Evolutionary conservation across 805 yeast species (phyloP).

Genomic region (Pichia paraexigua): DNA sequence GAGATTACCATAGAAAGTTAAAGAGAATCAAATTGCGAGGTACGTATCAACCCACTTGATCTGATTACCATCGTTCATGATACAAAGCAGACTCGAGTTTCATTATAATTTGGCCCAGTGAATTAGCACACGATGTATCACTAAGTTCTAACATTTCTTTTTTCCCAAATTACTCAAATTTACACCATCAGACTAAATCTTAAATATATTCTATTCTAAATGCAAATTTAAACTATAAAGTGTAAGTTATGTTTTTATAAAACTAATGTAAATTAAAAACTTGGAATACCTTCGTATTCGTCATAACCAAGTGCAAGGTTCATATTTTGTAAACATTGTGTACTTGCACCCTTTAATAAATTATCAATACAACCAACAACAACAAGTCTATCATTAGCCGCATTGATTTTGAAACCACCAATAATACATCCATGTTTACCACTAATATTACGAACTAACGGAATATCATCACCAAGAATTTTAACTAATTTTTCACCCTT

Average conservation of each 20-base stretch:
- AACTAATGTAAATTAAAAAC: background rate
- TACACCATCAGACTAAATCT: background rate
- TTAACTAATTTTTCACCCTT: constrained; percentile 79
- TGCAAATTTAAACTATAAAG: background rate
- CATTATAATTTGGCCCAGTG: too few relatives aligned
- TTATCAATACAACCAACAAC: constrained; percentile 94
- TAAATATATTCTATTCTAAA: background rate
- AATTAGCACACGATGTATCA: too few relatives aligned
- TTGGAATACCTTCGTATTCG: constrained; percentile 92
- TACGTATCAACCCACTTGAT: too few relatives aligned
- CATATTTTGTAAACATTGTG: constrained; percentile 95
- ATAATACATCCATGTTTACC: constrained; percentile 93
- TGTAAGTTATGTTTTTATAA: too few relatives aligned
- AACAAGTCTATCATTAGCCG: constrained; percentile 83
- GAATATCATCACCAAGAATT: constrained; percentile 88
- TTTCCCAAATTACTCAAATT: too few relatives aligned
- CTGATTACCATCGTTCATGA: too few relatives aligned
- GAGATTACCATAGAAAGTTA: too few relatives aligned
- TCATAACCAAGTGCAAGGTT: constrained; percentile 84
- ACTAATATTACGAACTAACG: constrained; percentile 81
- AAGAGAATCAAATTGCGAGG: too few relatives aligned
- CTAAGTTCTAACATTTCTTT: too few relatives aligned
- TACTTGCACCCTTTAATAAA: constrained; percentile 95
- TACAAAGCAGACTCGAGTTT: too few relatives aligned
- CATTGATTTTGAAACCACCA: constrained; percentile 93